Percentiles rank a stretch among this genome's conserved stretches.
phyloP scores from a whole-genome alignment of 2,329 filamentous ascomycete genomes.

The Fusarium pininemorale region DNA sequence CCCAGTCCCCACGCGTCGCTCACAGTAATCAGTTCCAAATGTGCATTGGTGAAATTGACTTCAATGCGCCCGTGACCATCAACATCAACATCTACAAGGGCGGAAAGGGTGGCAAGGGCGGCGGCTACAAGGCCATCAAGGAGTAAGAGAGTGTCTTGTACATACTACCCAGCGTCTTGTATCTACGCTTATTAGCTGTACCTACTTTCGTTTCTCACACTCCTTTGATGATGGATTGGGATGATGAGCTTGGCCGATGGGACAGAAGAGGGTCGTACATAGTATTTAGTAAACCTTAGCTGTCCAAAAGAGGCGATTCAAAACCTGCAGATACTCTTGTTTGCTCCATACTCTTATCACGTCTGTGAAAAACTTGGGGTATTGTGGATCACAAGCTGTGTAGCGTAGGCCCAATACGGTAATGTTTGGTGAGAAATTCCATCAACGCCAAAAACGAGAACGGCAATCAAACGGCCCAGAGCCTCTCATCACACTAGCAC shows the following conservation, averaged over 20 bases:
- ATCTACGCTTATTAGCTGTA: background rate
- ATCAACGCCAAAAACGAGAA: background rate
- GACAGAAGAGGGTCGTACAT: background rate
- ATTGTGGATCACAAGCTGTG: background rate
- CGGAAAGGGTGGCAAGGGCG: background rate
- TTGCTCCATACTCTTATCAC: background rate
- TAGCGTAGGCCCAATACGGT: background rate
- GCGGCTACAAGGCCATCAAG: background rate
- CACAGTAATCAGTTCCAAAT: constrained; percentile 14
- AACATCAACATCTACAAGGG: constrained; percentile 26
- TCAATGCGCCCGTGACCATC: constrained; percentile 37
- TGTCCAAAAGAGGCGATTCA: background rate
- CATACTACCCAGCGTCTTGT: background rate
- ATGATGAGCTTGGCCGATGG: background rate
- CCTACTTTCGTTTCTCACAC: background rate
- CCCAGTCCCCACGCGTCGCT: fast-evolving
- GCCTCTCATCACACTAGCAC: background rate
- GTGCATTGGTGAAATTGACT: constrained; percentile 36
- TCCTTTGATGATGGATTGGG: background rate
- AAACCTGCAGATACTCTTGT: background rate
- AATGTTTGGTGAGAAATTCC: background rate
- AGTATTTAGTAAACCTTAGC: background rate
- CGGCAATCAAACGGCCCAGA: background rate
- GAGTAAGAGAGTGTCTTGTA: background rate
- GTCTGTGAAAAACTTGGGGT: background rate